Evolutionary conservation across 495 filamentous ascomycete genomes (phyloP).

Genomic region (Oleoguttula mirabilis): DNA sequence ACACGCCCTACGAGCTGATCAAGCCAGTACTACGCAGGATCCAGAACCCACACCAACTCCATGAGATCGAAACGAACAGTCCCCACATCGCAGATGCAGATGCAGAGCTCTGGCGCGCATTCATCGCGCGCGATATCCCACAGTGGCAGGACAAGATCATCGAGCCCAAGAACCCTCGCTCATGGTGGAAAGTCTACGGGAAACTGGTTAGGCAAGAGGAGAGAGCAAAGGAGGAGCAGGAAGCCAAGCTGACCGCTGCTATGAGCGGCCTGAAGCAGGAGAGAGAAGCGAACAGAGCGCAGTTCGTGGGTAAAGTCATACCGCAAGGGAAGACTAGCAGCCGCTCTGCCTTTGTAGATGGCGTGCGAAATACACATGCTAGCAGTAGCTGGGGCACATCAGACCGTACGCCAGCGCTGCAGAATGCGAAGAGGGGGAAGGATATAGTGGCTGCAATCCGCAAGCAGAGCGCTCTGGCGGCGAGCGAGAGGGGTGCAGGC

Average conservation of each 20-base stretch:
- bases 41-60: conserved; percentile 53
- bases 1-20: conserved; percentile 48
- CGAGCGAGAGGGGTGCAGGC: neutral
- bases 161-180: conserved; percentile 42
- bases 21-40: conserved; percentile 50
- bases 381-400: neutral
- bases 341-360: conserved; percentile 5
- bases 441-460: conserved; percentile 7
- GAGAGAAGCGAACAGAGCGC: conserved; percentile 10
- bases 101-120: conserved; percentile 52
- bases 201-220: conserved; percentile 18
- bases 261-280: conserved; percentile 18
- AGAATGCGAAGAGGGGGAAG: conserved; percentile 12
- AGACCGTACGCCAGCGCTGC: neutral
- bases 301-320: conserved; percentile 6
- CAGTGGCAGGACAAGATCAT: conserved; percentile 45
- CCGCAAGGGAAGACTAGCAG: neutral
- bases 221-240: conserved; percentile 19
- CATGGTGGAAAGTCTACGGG: conserved; percentile 54
- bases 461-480: conserved; percentile 2
- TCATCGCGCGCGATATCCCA: conserved; percentile 59
- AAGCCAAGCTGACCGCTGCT: conserved; percentile 13
- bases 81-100: conserved; percentile 52
- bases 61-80: conserved; percentile 48
- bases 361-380: neutral